Conservation (phyloP, 202 grass and related monocot species). For the Tripidium arundinaceum region DNA sequence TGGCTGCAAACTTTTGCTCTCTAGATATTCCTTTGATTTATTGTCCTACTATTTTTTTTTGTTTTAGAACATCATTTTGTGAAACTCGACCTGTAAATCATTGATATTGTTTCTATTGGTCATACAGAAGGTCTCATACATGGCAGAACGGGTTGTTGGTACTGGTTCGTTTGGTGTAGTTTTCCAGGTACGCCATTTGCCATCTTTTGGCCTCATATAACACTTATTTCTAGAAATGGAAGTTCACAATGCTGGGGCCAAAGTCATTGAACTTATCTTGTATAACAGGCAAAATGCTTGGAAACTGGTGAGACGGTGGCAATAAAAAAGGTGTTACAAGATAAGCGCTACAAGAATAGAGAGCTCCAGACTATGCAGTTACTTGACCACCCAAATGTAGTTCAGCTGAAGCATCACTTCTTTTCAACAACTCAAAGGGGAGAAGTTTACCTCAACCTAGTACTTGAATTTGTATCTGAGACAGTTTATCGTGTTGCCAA, state of each 20-base stretch:
- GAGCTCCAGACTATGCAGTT: conserved; percentile 96
- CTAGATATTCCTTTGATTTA: background rate
- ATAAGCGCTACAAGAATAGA: conserved; percentile 99
- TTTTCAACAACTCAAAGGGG: conserved; percentile 95
- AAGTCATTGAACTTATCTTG: conserved; percentile 31
- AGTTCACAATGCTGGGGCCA: background rate
- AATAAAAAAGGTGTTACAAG: conserved; percentile 98
- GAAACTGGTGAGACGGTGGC: conserved; percentile 93
- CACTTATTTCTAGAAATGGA: background rate
- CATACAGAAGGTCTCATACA: conserved; percentile 93
- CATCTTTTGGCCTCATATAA: conserved; percentile 8
- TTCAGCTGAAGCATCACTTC: conserved; percentile 93
- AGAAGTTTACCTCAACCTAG: conserved; percentile 96
- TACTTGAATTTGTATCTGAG: conserved; percentile 86
- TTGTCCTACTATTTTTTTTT: background rate
- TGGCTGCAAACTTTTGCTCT: conserved; percentile 5
- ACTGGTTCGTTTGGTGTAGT: conserved; percentile 98
- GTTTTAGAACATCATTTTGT: background rate
- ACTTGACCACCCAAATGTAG: conserved; percentile 89
- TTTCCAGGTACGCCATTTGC: conserved; percentile 64
- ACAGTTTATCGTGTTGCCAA: conserved; percentile 86
- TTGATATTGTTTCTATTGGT: conserved; percentile 38
- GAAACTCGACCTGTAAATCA: background rate
- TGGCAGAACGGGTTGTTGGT: conserved; percentile 95
- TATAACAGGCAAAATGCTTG: conserved; percentile 80